Percentiles rank a stretch among this genome's conserved stretches.
These are phyloP conservation scores for Alternaria consortialis DNA, from an alignment of 2,329 filamentous ascomycete genomes.

Conservation along the genomic window DNA sequence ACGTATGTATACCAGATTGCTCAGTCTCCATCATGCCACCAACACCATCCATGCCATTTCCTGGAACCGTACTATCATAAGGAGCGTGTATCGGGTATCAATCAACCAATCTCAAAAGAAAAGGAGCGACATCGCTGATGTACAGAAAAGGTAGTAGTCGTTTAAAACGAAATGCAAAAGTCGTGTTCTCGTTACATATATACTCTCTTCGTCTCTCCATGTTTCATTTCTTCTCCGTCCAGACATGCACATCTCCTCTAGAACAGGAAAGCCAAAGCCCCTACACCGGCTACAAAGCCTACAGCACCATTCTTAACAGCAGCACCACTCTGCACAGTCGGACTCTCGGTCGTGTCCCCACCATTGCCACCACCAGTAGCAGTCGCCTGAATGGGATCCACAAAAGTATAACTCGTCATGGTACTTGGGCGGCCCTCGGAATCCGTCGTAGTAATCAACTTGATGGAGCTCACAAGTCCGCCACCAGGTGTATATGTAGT, in stretches of 20 bases:
- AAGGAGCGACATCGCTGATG: neutral
- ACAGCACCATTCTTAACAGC: constrained; percentile 31
- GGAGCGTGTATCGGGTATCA: constrained; percentile 5
- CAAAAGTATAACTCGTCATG: constrained; percentile 56
- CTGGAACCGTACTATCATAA: neutral
- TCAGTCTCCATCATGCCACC: neutral
- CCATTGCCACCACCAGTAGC: neutral
- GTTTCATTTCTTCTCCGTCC: neutral
- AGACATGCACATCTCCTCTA: neutral
- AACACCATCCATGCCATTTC: neutral
- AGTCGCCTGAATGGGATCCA: constrained; percentile 45
- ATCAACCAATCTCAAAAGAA: neutral
- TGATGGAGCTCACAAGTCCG: constrained; percentile 52
- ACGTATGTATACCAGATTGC: neutral
- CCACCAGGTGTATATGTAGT: constrained; percentile 59
- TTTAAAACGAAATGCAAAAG: neutral
- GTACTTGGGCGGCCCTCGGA: constrained; percentile 47
- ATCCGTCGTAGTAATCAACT: constrained; percentile 49
- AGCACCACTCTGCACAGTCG: constrained; percentile 52
- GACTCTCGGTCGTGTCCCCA: constrained; percentile 29
- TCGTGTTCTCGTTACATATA: constrained; percentile 3
- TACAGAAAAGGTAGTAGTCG: neutral
- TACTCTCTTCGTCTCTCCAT: neutral
- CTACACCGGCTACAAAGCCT: neutral
- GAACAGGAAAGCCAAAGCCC: neutral